A percentile compares a stretch with the other conserved stretches of the same genome.
These are phyloP conservation scores for Globisporangium recalcitrans DNA, from an alignment of 352 stramenopile genomes.

Conservation along the genomic window DNA sequence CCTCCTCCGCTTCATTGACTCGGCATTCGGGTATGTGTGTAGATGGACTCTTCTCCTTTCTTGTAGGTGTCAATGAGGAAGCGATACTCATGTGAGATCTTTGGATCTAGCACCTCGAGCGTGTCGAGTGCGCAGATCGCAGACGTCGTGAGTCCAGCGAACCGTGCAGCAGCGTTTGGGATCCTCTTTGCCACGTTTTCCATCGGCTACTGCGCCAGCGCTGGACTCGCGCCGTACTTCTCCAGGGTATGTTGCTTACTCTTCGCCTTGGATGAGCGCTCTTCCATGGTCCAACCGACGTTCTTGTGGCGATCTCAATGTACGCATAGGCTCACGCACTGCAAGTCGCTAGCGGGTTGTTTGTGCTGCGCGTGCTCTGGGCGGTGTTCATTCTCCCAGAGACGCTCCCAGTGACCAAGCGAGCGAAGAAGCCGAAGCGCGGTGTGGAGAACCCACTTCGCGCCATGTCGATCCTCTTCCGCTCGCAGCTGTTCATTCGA, in stretches of 20 bases:
- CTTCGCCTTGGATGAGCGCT: not conserved
- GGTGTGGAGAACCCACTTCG: constrained; percentile 51
- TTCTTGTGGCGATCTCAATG: not conserved
- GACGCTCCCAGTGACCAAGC: constrained; percentile 40
- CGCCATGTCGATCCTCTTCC: constrained; percentile 64
- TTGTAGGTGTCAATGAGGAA: not conserved
- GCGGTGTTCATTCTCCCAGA: constrained; percentile 49
- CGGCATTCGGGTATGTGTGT: constrained; percentile 37
- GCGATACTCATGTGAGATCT: not conserved
- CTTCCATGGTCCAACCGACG: too few relatives aligned
- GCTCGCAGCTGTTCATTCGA: constrained; percentile 51
- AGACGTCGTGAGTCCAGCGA: constrained; percentile 47
- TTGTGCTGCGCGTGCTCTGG: constrained; percentile 49
- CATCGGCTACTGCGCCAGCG: constrained; percentile 52
- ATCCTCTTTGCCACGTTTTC: constrained; percentile 47
- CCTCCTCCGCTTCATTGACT: constrained; percentile 45
- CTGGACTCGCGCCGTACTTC: constrained; percentile 50
- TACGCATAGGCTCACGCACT: constrained; percentile 38
- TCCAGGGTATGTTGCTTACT: constrained; percentile 26
- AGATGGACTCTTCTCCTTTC: too few relatives aligned
- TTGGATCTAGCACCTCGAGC: constrained; percentile 36
- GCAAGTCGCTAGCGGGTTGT: constrained; percentile 38
- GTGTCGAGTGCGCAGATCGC: constrained; percentile 56
- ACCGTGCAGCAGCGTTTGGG: constrained; percentile 54
- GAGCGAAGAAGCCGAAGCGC: constrained; percentile 23